Percentiles rank a stretch among this genome's conserved stretches.
Conservation (phyloP, 164 flowering plant genomes). For the Magnolia sinica region DNA sequence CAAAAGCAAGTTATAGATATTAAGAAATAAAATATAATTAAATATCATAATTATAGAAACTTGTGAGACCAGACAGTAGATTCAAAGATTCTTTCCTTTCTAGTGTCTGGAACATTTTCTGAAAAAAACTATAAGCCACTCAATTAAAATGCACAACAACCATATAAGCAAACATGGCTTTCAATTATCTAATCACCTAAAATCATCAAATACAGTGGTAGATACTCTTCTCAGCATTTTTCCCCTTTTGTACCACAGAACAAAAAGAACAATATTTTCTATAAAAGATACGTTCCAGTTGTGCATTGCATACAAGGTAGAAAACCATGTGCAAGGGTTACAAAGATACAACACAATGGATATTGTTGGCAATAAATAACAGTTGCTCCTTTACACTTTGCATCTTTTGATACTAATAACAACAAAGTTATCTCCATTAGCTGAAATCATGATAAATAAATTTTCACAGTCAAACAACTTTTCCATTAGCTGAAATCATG, state of each 20-base stretch:
- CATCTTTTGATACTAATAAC: background rate
- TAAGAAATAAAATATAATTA: too few species aligned
- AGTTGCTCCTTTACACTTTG: background rate
- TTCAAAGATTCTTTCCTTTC: slow-evolving; percentile 44
- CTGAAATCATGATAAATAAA: too few species aligned
- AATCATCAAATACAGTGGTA: background rate
- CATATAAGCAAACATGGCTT: background rate
- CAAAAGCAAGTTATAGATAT: too few species aligned
- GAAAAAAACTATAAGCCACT: background rate
- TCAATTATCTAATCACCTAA: background rate
- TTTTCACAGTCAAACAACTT: too few species aligned
- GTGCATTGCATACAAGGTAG: background rate
- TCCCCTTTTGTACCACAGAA: background rate
- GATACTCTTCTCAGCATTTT: background rate
- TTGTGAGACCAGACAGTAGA: too few species aligned
- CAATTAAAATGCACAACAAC: background rate
- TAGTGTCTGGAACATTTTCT: slow-evolving; percentile 31
- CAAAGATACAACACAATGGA: background rate
- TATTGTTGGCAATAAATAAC: background rate
- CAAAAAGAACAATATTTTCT: background rate
- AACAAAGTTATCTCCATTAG: background rate
- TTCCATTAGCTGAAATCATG: too few species aligned
- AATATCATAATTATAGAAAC: too few species aligned
- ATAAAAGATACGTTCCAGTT: background rate
- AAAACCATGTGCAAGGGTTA: background rate